Percentiles rank a stretch among this genome's conserved stretches.
Evolutionary conservation across 1,284 basidiomycete genomes (phyloP).

Genomic region (Tilletia caries): DNA sequence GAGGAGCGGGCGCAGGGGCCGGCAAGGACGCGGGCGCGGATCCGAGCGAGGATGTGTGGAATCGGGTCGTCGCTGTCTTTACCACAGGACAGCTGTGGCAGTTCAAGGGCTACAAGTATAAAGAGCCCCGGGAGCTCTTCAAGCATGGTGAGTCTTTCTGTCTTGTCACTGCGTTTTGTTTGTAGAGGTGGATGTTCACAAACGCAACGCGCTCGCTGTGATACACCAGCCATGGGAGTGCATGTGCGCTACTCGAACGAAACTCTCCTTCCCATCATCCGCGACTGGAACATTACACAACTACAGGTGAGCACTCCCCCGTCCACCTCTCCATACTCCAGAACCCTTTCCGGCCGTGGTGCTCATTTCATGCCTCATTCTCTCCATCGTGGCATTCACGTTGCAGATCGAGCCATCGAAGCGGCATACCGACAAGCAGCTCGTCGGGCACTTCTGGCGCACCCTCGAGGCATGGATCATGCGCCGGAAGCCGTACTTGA

Average conservation of each 20-base stretch:
- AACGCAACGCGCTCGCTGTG: no score
- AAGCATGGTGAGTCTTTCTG: constrained; percentile 69
- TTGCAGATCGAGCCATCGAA: constrained; percentile 42
- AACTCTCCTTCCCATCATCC: constrained; percentile 77
- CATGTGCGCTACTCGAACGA: constrained; percentile 92
- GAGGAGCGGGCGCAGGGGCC: no score
- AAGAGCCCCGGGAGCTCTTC: constrained; percentile 82
- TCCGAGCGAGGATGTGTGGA: constrained; percentile 56
- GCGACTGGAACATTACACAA: constrained; percentile 94
- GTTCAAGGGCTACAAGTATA: constrained; percentile 93
- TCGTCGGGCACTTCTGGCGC: constrained; percentile 93
- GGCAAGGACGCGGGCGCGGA: constrained; percentile 13
- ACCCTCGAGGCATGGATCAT: constrained; percentile 77
- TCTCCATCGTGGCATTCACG: neutral
- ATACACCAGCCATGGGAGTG: constrained; percentile 48
- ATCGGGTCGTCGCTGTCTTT: constrained; percentile 91
- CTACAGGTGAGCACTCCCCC: constrained; percentile 69
- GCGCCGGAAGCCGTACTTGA: constrained; percentile 37
- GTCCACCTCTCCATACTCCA: no score
- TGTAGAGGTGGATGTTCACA: no score
- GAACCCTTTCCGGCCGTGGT: no score
- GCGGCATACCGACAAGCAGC: constrained; percentile 90
- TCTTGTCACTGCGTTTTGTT: no score
- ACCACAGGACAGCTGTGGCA: constrained; percentile 98
- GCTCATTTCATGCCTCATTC: no score